A percentile compares a stretch with the other conserved stretches of the same genome.
Evolutionary conservation across 768 basidiomycete genomes (phyloP).

Genomic region (Lactifluus echinatus): DNA sequence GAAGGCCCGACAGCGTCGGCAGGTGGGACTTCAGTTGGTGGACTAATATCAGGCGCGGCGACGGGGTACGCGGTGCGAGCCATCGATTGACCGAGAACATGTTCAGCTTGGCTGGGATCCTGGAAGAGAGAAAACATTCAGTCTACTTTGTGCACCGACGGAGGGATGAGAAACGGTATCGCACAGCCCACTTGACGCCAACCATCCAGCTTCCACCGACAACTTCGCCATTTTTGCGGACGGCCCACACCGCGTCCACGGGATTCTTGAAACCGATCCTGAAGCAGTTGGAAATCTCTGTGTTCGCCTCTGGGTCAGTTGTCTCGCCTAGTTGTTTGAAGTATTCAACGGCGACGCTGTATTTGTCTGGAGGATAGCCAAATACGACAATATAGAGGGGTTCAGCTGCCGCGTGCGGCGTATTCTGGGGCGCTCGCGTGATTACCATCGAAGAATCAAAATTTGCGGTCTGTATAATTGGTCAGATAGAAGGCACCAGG

Average conservation of each 20-base stretch:
- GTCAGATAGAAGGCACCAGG: not conserved
- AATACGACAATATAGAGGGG: constrained; percentile 68
- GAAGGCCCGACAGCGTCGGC: constrained; percentile 20
- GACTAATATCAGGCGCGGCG: constrained; percentile 18
- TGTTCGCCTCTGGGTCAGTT: constrained; percentile 57
- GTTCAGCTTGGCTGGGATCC: constrained; percentile 56
- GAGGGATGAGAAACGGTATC: constrained; percentile 29
- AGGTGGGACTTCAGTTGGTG: constrained; percentile 19
- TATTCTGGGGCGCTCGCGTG: constrained; percentile 17
- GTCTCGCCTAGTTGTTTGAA: constrained; percentile 65
- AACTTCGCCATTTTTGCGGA: constrained; percentile 77
- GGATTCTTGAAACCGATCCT: constrained; percentile 64
- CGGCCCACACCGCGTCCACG: constrained; percentile 68
- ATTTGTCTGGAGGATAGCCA: constrained; percentile 81
- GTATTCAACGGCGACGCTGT: constrained; percentile 61
- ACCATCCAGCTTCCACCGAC: constrained; percentile 73
- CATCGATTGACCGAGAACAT: constrained; percentile 34
- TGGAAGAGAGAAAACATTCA: constrained; percentile 22
- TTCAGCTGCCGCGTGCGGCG: constrained; percentile 27
- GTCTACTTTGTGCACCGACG: not conserved
- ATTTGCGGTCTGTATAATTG: constrained; percentile 29
- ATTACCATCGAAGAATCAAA: constrained; percentile 31
- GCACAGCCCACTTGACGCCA: constrained; percentile 77
- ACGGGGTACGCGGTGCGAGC: constrained; percentile 16
- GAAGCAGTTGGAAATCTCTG: constrained; percentile 74